Conservation (phyloP, 306 rosid species). For the Gynostemma pentaphyllum region DNA sequence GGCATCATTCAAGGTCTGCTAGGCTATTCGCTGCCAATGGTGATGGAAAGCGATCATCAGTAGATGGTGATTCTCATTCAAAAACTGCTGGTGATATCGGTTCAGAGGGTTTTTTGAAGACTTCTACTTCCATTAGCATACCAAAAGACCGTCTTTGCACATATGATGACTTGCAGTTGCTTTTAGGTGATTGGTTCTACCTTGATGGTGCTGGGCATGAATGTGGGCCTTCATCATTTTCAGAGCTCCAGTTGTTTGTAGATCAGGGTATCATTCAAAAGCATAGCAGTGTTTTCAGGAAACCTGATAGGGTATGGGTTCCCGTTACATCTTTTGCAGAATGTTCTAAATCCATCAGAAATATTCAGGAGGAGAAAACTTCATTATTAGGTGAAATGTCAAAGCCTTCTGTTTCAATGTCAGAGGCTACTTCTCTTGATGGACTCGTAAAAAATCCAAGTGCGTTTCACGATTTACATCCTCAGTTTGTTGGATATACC, state of each 20-base stretch:
- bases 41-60: constrained; percentile 73
- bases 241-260: constrained; percentile 69
- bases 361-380: constrained; percentile 28
- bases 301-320: constrained; percentile 85
- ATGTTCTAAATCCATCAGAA: constrained; percentile 31
- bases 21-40: constrained; percentile 45
- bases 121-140: constrained; percentile 23
- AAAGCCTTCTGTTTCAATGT: constrained; percentile 22
- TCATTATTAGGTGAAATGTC: constrained; percentile 28
- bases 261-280: constrained; percentile 62
- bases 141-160: constrained; percentile 68
- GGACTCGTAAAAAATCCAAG: constrained; percentile 17
- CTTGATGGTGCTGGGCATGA: constrained; percentile 97
- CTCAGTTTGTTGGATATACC: constrained; percentile 85
- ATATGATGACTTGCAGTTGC: constrained; percentile 58
- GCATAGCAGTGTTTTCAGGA: constrained; percentile 72
- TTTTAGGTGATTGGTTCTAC: constrained; percentile 90
- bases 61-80: constrained; percentile 53
- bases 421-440: constrained; percentile 17
- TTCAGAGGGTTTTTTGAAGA: constrained; percentile 30
- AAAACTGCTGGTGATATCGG: constrained; percentile 34
- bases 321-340: constrained; percentile 62
- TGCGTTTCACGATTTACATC: constrained; percentile 45
- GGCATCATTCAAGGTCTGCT: constrained; percentile 51
- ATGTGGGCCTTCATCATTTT: constrained; percentile 77